A percentile compares a stretch with the other conserved stretches of the same genome.
Conservation (phyloP, 306 rosid genomes). For the Pyrus communis region DNA sequence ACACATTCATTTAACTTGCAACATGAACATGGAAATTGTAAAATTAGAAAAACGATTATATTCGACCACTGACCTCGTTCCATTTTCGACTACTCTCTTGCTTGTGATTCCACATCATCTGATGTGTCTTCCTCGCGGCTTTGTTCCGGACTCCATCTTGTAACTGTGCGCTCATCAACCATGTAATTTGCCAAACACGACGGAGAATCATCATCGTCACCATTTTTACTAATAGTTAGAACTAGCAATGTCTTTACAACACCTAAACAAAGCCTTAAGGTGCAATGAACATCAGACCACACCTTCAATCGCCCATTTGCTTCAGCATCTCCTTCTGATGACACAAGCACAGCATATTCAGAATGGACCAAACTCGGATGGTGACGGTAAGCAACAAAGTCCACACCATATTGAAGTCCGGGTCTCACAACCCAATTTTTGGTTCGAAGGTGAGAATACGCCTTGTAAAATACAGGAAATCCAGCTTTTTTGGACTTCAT, state of each 20-base stretch:
- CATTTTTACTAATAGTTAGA: slow-evolving; percentile 36
- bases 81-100: background rate
- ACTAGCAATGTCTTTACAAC: slow-evolving; percentile 59
- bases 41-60: background rate
- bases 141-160: slow-evolving; percentile 58
- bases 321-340: slow-evolving; percentile 29
- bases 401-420: slow-evolving; percentile 65
- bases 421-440: slow-evolving; percentile 75
- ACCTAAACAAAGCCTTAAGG: slow-evolving; percentile 56
- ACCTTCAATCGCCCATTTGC: slow-evolving; percentile 45
- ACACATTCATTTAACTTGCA: background rate
- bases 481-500: slow-evolving; percentile 40
- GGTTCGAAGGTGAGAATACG: slow-evolving; percentile 54
- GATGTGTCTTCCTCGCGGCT: slow-evolving; percentile 39
- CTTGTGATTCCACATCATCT: background rate
- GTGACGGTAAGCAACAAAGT: slow-evolving; percentile 62
- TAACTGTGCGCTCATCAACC: slow-evolving; percentile 38
- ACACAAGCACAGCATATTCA: slow-evolving; percentile 68
- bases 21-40: background rate
- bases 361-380: slow-evolving; percentile 72
- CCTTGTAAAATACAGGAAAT: slow-evolving; percentile 56
- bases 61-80: background rate
- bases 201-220: slow-evolving; percentile 24
- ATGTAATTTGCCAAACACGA: slow-evolving; percentile 29
- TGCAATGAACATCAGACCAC: slow-evolving; percentile 74